These are phyloP conservation scores for Teunomyces barrocoloradensis DNA, from an alignment of 805 yeast genomes.

Conservation along the genomic window DNA sequence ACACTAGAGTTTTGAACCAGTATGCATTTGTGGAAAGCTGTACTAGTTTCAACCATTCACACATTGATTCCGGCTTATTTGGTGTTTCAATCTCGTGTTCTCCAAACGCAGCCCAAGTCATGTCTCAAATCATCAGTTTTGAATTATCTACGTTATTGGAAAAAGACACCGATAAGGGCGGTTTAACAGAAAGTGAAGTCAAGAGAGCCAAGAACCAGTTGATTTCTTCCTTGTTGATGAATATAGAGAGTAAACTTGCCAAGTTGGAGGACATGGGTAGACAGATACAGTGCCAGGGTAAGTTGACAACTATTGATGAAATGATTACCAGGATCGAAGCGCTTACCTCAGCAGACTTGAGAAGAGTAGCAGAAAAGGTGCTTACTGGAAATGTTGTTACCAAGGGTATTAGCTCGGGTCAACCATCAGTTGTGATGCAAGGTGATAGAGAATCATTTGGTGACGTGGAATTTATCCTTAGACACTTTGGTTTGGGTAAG, in stretches of 20 bases:
- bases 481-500: constrained; percentile 70
- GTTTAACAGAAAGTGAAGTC: constrained; percentile 70
- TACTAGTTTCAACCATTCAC: constrained; percentile 83
- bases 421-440: constrained; percentile 86
- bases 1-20: constrained; percentile 86
- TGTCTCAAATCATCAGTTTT: constrained; percentile 70
- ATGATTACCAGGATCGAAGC: constrained; percentile 76
- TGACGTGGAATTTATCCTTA: constrained; percentile 66
- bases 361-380: constrained; percentile 69
- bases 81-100: constrained; percentile 84
- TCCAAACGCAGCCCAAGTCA: constrained; percentile 81
- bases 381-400: constrained; percentile 64
- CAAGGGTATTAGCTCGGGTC: constrained; percentile 45
- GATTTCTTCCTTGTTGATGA: constrained; percentile 84
- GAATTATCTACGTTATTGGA: constrained; percentile 38
- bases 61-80: constrained; percentile 85
- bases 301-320: constrained; percentile 69
- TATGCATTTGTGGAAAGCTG: constrained; percentile 90
- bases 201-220: constrained; percentile 90
- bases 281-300: constrained; percentile 83
- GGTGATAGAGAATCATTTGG: constrained; percentile 86
- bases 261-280: constrained; percentile 94
- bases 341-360: constrained; percentile 66
- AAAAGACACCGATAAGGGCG: constrained; percentile 43
- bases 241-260: constrained; percentile 88